These are phyloP conservation scores for Conticribra guillardii DNA, from an alignment of 108 stramenopile species.

Conservation along the genomic window DNA sequence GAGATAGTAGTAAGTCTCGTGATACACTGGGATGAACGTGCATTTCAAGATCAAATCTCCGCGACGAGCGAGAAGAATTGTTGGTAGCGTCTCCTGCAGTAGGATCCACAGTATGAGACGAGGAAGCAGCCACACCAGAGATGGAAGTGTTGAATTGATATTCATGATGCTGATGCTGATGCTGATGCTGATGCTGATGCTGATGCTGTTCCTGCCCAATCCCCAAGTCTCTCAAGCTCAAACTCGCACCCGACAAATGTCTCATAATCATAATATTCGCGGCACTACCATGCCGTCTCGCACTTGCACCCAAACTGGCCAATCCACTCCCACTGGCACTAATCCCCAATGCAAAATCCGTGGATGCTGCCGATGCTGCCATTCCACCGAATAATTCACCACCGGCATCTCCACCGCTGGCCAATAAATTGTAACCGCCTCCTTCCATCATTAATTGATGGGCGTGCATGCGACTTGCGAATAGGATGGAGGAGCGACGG, in stretches of 20 bases:
- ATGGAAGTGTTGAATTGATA: too few relatives aligned
- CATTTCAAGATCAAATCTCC: constrained; percentile 29
- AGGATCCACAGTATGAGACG: too few relatives aligned
- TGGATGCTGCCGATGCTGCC: background rate
- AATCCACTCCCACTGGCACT: too few relatives aligned
- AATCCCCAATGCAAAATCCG: too few relatives aligned
- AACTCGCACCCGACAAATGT: too few relatives aligned
- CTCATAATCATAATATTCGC: too few relatives aligned
- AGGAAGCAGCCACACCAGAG: too few relatives aligned
- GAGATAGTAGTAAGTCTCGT: constrained; percentile 1
- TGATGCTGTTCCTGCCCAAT: too few relatives aligned
- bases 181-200: too few relatives aligned
- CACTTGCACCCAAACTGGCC: constrained; percentile 12
- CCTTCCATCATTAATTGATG: constrained; percentile 37
- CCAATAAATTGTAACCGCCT: constrained; percentile 16
- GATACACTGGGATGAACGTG: constrained; percentile 49
- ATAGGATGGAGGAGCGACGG: constrained; percentile 26
- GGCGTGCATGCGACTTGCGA: constrained; percentile 31
- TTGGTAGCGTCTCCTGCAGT: too few relatives aligned
- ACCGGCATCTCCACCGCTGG: constrained; percentile 19
- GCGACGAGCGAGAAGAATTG: background rate
- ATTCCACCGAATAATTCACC: background rate
- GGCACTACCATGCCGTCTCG: too few relatives aligned
- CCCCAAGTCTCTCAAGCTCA: constrained; percentile 22
- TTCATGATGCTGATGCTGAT: too few relatives aligned